Percentiles rank a stretch among this genome's conserved stretches.
phyloP scores from a whole-genome alignment of 495 filamentous ascomycete genomes.

The Pyronema domesticum region DNA sequence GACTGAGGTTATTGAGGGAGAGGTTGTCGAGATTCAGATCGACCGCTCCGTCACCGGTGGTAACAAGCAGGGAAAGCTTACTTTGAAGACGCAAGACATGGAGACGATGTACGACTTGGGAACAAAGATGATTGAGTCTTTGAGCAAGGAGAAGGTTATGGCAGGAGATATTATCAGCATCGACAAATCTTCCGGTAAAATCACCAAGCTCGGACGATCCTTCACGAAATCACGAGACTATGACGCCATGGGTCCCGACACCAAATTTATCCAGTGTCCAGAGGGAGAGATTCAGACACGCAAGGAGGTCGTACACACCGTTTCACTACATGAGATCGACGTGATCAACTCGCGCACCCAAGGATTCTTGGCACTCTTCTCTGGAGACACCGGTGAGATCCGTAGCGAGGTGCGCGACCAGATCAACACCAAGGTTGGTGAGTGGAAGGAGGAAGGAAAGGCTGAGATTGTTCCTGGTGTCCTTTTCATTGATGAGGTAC shows the following conservation, averaged over 20 bases:
- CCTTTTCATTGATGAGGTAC: constrained; percentile 95
- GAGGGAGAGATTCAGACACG: constrained; percentile 99
- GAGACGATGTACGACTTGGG: constrained; percentile 88
- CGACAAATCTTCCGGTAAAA: constrained; percentile 92
- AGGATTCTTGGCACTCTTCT: constrained; percentile 3
- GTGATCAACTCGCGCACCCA: constrained; percentile 82
- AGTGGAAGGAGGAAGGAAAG: constrained; percentile 96
- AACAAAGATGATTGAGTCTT: constrained; percentile 95
- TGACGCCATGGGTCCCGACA: constrained; percentile 94
- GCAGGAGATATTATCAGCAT: constrained; percentile 97
- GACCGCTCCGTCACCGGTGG: constrained; percentile 93
- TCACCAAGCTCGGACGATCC: constrained; percentile 85
- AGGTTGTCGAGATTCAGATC: constrained; percentile 98
- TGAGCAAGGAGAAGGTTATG: constrained; percentile 91
- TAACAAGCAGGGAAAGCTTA: constrained; percentile 97
- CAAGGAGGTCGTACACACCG: constrained; percentile 99
- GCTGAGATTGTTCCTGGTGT: constrained; percentile 94
- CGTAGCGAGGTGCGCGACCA: constrained; percentile 75
- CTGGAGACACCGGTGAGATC: constrained; percentile 6
- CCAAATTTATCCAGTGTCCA: constrained; percentile 66
- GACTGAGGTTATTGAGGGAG: constrained; percentile 97
- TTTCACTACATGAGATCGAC: constrained; percentile 89
- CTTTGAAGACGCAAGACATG: constrained; percentile 99
- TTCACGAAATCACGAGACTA: constrained; percentile 97
- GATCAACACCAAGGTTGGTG: constrained; percentile 96